These are phyloP conservation scores for Acer campestre DNA, from an alignment of 345 rosid species.

Conservation along the genomic window DNA sequence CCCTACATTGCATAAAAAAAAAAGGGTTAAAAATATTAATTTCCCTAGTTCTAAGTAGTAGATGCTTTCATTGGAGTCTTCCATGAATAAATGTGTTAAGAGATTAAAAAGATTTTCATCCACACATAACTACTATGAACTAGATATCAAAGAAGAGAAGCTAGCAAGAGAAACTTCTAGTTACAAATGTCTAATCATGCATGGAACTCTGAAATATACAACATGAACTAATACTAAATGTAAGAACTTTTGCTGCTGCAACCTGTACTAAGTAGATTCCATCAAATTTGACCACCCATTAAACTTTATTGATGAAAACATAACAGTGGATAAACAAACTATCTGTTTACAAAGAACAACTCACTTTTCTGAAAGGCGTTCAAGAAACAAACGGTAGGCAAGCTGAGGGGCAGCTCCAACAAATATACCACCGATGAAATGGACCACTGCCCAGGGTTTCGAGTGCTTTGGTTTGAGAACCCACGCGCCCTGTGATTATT, in stretches of 20 bases:
- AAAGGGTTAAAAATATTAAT: constrained; percentile 16
- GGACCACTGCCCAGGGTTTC: constrained; percentile 74
- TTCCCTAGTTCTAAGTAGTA: constrained; percentile 10
- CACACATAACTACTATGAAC: not conserved
- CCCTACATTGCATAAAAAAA: constrained; percentile 54
- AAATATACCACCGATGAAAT: constrained; percentile 93
- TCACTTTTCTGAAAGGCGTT: constrained; percentile 87
- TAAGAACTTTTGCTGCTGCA: not conserved
- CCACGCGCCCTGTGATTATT: constrained; percentile 83
- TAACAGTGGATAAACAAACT: not conserved
- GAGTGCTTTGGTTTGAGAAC: constrained; percentile 74
- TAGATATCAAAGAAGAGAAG: not conserved
- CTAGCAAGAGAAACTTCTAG: not conserved
- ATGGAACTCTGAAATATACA: not conserved
- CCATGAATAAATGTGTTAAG: not conserved
- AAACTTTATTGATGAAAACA: not conserved
- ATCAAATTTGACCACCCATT: not conserved
- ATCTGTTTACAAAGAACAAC: constrained; percentile 20
- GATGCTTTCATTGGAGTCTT: not conserved
- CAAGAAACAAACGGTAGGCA: constrained; percentile 91
- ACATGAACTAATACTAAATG: not conserved
- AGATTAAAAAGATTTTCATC: not conserved
- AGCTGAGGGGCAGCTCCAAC: constrained; percentile 99
- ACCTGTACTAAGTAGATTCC: not conserved
- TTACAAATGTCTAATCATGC: not conserved